phyloP scores from a whole-genome alignment of 2,329 filamentous ascomycete species.

The Pyrenochaeta sp. region DNA sequence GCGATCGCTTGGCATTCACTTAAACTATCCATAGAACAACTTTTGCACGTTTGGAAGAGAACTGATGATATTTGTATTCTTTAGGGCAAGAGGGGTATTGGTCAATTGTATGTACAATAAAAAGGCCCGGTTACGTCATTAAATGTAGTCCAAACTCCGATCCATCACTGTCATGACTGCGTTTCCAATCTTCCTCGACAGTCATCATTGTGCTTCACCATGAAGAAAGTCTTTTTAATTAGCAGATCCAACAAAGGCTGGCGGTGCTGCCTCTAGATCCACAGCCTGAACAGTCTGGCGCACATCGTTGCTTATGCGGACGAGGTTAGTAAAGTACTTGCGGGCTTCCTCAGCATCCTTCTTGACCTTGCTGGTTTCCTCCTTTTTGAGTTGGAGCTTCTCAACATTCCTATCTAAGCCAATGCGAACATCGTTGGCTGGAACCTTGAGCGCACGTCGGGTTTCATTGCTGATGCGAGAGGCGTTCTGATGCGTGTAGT shows the following conservation, averaged over 20 bases:
- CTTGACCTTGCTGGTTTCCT: slow-evolving; percentile 83
- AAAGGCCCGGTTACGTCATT: slow-evolving; percentile 23
- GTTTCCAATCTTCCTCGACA: no score
- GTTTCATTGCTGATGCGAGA: slow-evolving; percentile 84
- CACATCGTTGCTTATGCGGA: slow-evolving; percentile 66
- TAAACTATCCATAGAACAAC: not conserved
- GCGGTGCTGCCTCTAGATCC: slow-evolving; percentile 60
- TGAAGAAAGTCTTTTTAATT: no score
- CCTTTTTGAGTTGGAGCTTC: slow-evolving; percentile 76
- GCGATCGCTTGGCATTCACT: slow-evolving; percentile 14
- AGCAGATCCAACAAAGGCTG: slow-evolving; percentile 44
- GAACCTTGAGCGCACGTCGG: slow-evolving; percentile 85
- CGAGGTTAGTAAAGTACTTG: slow-evolving; percentile 89
- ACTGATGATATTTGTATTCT: slow-evolving; percentile 1
- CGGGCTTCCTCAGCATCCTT: slow-evolving; percentile 83
- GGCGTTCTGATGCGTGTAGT: slow-evolving; percentile 92
- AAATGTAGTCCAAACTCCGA: slow-evolving; percentile 18
- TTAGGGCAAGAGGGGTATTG: slow-evolving; percentile 43
- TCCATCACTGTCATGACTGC: no score
- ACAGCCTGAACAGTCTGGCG: slow-evolving; percentile 58
- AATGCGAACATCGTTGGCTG: slow-evolving; percentile 84
- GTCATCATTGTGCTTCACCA: no score
- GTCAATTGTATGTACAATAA: slow-evolving; percentile 38
- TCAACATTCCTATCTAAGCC: slow-evolving; percentile 86
- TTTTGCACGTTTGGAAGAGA: not conserved